Base-by-base conservation (phyloP, 805 yeast genomes). In the Candida loeiensis region DNA sequence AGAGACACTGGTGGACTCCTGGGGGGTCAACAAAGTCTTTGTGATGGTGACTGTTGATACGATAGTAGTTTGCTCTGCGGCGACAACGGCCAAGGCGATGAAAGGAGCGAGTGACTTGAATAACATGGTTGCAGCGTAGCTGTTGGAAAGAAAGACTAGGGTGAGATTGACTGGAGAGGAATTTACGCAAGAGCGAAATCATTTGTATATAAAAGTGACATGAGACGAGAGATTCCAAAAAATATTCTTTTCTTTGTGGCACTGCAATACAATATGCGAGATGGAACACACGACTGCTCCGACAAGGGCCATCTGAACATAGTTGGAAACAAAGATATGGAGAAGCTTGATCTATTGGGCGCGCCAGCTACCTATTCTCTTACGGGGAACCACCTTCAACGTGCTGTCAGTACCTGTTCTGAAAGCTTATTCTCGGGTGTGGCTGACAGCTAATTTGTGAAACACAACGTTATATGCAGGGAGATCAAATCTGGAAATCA, bases 31-130 rank as follows among this genome's bases (percentile, higher is more conserved):
- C 33, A 71, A 37, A 20, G 79, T 74, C 38, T 59, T 57, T 34
- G 79, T 73, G 43, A 71, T 57, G 17, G 78, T 73, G 43, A 74
- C 49, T 20, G 78, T 74, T 39, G 68, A 52, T 20, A 56, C 46
- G 20, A 67, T 55, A 40, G 77, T 72, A 13, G 47, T 43, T 6
- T 48, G 57, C 9, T 41, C 48, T 12, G 46, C 50, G 8, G 38
- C 30, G 13, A 40, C 44, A 15, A 34, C 26, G 32, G 50, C 52
- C 25, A 45, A 31, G 12, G 40, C n/a, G 22, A 38, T 39, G 19
- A 35, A 24, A 2, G 51, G 44, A 12, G 41, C 39, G n/a, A 37
- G n/a, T 17, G 34, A 24, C 19, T 41, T 37, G 45, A 48, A 48
- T 44, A 48, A 46, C 51, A 48, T 48, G 12, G 35, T 39, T 26